Evolutionary conservation across 2,329 filamentous ascomycete genomes (phyloP).

Genomic region (Xylariales sp.): DNA sequence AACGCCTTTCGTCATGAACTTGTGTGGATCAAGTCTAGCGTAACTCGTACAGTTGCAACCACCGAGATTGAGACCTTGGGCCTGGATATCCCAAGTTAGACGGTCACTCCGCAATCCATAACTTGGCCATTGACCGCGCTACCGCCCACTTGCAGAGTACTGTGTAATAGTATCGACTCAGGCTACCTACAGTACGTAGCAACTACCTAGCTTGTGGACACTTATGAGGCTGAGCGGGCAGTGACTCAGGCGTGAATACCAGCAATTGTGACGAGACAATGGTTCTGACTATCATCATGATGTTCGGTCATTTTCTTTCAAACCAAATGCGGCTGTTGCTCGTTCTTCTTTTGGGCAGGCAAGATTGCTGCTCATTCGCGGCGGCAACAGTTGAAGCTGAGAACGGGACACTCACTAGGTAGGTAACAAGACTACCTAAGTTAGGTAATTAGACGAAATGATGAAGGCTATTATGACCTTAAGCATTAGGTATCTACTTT

Average conservation of each 20-base stretch:
- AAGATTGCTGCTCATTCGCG: slow-evolving; percentile 3
- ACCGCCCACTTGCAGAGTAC: too few relatives aligned
- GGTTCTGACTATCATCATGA: slow-evolving; percentile 2
- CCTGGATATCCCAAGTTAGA: slow-evolving; percentile 4
- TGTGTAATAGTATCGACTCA: too few relatives aligned
- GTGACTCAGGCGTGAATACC: not conserved
- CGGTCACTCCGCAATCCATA: slow-evolving; percentile 7
- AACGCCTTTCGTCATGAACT: slow-evolving; percentile 4
- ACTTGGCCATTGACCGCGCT: slow-evolving; percentile 4
- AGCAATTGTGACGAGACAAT: slow-evolving; percentile 4
- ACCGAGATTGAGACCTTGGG: slow-evolving; percentile 3
- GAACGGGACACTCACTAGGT: slow-evolving; percentile 1
- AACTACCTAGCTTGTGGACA: slow-evolving; percentile 4
- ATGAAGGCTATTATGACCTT: not conserved
- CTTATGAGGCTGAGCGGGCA: slow-evolving; percentile 7
- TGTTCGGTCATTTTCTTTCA: slow-evolving; percentile 5
- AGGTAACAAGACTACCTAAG: too few relatives aligned
- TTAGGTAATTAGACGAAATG: too few relatives aligned
- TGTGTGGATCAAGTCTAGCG: slow-evolving; percentile 3
- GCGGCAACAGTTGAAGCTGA: not conserved
- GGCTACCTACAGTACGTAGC: too few relatives aligned
- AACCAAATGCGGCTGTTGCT: slow-evolving; percentile 1
- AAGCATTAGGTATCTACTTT: not conserved
- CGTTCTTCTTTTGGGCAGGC: not conserved
- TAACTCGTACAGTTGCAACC: not conserved